Evolutionary conservation across 2,329 filamentous ascomycete species (phyloP), one percentile per base, ranked within the genome.

Genomic region (Alternaria metachromatica): DNA sequence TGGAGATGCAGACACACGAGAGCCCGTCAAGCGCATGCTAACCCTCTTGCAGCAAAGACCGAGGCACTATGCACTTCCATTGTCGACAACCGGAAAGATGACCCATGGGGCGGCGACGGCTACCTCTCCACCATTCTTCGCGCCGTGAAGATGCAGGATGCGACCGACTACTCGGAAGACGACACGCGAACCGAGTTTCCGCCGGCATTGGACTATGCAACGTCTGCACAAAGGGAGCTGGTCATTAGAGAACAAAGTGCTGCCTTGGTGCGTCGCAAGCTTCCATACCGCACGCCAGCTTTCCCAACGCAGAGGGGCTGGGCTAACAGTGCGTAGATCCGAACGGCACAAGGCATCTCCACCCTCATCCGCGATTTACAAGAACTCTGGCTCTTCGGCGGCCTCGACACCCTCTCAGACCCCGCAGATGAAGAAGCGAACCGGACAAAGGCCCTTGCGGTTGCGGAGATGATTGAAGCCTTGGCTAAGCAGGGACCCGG

Each of bases 351-450:
- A 79, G 88, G 90, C 58, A 81, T 90, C 11, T 83, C 89, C 62
- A 84, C 84, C 12, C 76, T 91, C 13, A 88, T 87, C 25, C 85
- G 89, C 21, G 84, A 85, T 25, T 82, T 91, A 79, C 90, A 91
- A 73, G 89, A 91, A 73, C 82, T 88, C 21, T 91, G 89, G 89
- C 81, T 90, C 6, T 90, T 90, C 70, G 89, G 89, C 4, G 87
- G 87, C 61, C 81, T 91, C 46, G 84, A 89, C 60, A 89, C 87
- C 0, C 74, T 90, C 2, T 66, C 70, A 28, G 70, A 78, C 30
- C 64, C 69, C 7, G 66, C 66, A 21, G 76, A 79, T n/a, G 71
- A 74, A 62, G 71, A 66, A 25, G 58, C 58, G 60, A 71, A 67
- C 23, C 62, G 63, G 37, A 63, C 41, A 13, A 71, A 70, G 59